Percentiles rank a stretch among this genome's conserved stretches.
Conservation (phyloP, 306 rosid species). For the Quercus mongolica region DNA sequence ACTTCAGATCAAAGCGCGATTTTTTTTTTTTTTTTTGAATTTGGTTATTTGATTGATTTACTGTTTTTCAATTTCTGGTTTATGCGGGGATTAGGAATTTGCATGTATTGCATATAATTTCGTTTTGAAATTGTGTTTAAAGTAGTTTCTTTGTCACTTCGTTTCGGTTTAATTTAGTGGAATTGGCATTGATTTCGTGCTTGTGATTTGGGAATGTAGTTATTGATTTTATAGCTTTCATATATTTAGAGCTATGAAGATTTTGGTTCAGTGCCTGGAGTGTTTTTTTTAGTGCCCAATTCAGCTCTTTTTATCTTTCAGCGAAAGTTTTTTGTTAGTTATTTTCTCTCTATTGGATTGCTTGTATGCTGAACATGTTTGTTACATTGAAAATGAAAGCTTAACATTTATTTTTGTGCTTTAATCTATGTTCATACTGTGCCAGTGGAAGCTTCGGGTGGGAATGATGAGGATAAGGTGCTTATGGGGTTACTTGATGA, state of each 20-base stretch:
- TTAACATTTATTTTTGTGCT: background rate
- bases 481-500: conserved; percentile 40
- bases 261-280: background rate
- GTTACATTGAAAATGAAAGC: background rate
- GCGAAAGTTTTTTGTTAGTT: background rate
- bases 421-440: background rate
- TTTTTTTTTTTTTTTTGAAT: background rate
- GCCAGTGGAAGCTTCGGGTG: conserved; percentile 38
- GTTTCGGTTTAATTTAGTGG: background rate
- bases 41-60: background rate
- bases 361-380: background rate
- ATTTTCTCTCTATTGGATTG: background rate
- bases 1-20: conserved; percentile 7
- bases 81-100: too few species aligned
- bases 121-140: background rate
- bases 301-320: background rate
- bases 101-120: too few species aligned
- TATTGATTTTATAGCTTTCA: background rate
- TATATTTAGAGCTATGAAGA: background rate
- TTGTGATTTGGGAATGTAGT: background rate
- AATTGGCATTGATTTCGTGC: background rate
- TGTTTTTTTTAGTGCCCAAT: background rate
- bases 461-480: conserved; percentile 38
- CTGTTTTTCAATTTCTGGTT: background rate
- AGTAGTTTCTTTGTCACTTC: background rate